phyloP scores from a whole-genome alignment of 345 rosid species.

The Pistacia integerrima region DNA sequence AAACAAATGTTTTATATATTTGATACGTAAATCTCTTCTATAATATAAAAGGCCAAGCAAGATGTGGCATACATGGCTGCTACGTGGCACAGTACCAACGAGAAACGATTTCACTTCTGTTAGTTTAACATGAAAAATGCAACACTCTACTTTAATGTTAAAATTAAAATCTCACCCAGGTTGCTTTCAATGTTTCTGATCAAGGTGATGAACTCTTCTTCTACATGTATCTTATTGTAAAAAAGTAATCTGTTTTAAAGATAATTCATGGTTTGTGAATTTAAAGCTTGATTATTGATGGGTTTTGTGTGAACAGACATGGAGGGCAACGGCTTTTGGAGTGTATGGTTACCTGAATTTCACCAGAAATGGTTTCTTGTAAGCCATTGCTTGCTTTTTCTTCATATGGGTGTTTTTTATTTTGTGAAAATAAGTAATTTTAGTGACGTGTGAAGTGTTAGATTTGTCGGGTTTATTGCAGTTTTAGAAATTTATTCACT shows the following conservation, averaged over 20 bases:
- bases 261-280: neutral
- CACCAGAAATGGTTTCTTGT: conserved; percentile 81
- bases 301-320: conserved; percentile 41
- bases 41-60: too few species aligned
- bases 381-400: conserved; percentile 29
- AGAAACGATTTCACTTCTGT: neutral
- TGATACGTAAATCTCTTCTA: too few species aligned
- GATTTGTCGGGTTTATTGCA: neutral
- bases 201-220: conserved; percentile 37
- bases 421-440: neutral
- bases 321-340: conserved; percentile 82
- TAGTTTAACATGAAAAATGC: neutral
- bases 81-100: neutral
- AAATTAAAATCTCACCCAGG: conserved; percentile 9
- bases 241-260: too few species aligned
- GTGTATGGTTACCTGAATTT: conserved; percentile 75
- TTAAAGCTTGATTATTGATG: neutral
- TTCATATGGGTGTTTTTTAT: conserved; percentile 9
- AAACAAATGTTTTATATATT: too few species aligned
- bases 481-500: neutral
- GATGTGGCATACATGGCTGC: neutral
- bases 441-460: too few species aligned
- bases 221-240: neutral
- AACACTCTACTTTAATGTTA: conserved; percentile 13
- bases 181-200: conserved; percentile 63